Percentiles rank a stretch among this genome's conserved stretches.
Conservation (phyloP, 1,139 yeast species). For the Meyerozyma guilliermondii region DNA sequence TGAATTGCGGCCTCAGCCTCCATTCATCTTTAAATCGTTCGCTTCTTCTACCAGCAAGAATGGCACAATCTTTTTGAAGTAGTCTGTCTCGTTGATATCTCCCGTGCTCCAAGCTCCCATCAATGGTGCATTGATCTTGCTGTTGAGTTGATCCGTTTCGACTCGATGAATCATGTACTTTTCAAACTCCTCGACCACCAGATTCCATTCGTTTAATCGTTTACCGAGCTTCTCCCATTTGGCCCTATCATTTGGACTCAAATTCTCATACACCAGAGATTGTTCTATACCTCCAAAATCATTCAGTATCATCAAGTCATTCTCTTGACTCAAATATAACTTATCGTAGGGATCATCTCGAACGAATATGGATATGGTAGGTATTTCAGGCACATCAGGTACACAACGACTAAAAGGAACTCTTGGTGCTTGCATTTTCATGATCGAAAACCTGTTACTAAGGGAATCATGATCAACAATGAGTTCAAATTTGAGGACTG, state of each 20-base stretch:
- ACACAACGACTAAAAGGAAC: constrained; percentile 5
- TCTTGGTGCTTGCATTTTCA: constrained; percentile 7
- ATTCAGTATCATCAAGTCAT: constrained; percentile 12
- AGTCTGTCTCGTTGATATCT: constrained; percentile 26
- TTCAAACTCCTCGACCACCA: constrained; percentile 54
- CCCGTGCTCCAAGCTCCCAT: not conserved
- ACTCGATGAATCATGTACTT: constrained; percentile 40
- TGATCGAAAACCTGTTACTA: constrained; percentile 26
- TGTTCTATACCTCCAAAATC: constrained; percentile 11
- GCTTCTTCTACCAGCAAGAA: constrained; percentile 36
- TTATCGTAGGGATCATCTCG: constrained; percentile 27
- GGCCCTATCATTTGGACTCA: constrained; percentile 2
- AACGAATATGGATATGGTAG: constrained; percentile 31
- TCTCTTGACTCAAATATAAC: constrained; percentile 29
- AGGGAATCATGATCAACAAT: constrained; percentile 40
- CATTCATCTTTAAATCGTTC: constrained; percentile 37
- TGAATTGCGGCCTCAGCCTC: constrained; percentile 20
- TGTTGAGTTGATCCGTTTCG: constrained; percentile 30
- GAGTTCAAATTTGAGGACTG: constrained; percentile 44
- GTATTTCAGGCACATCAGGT: constrained; percentile 24
- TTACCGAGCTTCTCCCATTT: constrained; percentile 44
- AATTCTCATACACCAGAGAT: constrained; percentile 4
- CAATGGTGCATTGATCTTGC: not conserved
- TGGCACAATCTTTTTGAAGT: constrained; percentile 37
- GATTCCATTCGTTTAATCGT: constrained; percentile 63